Evolutionary conservation across 306 rosid genomes (phyloP).

Genomic region (Biancaea sappan): DNA sequence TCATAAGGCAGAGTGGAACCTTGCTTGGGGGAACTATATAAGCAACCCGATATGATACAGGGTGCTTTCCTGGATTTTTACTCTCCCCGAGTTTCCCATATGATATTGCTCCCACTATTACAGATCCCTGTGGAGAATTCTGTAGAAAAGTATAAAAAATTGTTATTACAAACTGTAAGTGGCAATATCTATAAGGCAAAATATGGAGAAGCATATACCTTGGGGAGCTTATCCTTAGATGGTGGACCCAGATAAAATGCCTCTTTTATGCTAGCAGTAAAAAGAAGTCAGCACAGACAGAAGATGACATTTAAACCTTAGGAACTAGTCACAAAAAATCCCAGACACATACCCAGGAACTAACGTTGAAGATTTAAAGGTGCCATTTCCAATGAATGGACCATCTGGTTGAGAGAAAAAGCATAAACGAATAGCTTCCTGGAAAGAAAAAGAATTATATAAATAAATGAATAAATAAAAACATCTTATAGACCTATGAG

Average conservation of each 20-base stretch:
- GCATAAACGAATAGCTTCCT: constrained; percentile 77
- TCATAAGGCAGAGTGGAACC: constrained; percentile 50
- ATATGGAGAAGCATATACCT: constrained; percentile 53
- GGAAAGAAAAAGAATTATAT: constrained; percentile 19
- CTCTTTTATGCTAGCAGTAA: constrained; percentile 71
- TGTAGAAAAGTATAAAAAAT: constrained; percentile 43
- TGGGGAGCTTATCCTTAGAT: constrained; percentile 82
- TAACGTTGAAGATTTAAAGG: constrained; percentile 70
- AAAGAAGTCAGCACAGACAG: constrained; percentile 38
- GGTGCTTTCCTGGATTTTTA: constrained; percentile 70
- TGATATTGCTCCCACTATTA: constrained; percentile 81
- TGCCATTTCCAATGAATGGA: constrained; percentile 77
- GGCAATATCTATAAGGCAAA: constrained; percentile 16
- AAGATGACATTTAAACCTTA: constrained; percentile 22
- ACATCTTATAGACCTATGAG: neutral
- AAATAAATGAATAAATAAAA: constrained; percentile 25
- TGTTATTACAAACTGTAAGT: constrained; percentile 12
- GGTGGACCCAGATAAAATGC: constrained; percentile 91
- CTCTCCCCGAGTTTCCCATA: constrained; percentile 72
- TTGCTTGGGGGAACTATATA: constrained; percentile 89
- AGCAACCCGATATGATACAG: constrained; percentile 63
- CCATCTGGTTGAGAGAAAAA: constrained; percentile 98
- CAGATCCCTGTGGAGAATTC: constrained; percentile 83
- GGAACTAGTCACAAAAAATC: constrained; percentile 38
- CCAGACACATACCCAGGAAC: constrained; percentile 76